A percentile compares a stretch with the other conserved stretches of the same genome.
Evolutionary conservation across 495 filamentous ascomycete species (phyloP).

Genomic region (Jackrogersella minutella): DNA sequence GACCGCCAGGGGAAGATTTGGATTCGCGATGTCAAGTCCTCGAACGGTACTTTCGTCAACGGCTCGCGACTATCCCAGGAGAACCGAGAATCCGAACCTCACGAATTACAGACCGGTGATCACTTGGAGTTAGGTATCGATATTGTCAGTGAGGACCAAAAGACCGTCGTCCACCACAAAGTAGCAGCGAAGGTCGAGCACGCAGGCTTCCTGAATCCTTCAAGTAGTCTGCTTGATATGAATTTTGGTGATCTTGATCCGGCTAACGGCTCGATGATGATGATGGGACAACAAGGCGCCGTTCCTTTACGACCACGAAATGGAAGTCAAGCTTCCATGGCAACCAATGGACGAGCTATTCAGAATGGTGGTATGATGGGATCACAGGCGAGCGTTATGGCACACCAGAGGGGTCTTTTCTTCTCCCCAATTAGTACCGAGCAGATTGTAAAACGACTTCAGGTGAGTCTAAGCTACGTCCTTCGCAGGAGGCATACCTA

Average conservation of each 20-base stretch:
- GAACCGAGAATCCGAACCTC: slow-evolving; percentile 92
- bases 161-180: slow-evolving; percentile 97
- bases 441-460: slow-evolving; percentile 91
- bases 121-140: slow-evolving; percentile 94
- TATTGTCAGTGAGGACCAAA: slow-evolving; percentile 97
- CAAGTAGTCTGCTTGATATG: slow-evolving; percentile 80
- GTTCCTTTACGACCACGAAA: slow-evolving; percentile 69
- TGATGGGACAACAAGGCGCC: slow-evolving; percentile 54
- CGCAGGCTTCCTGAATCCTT: slow-evolving; percentile 76
- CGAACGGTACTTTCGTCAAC: slow-evolving; percentile 98
- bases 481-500: slow-evolving; percentile 11
- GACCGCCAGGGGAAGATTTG: slow-evolving; percentile 88
- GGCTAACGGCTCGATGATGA: slow-evolving; percentile 73
- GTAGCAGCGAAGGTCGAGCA: slow-evolving; percentile 96
- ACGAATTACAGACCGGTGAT: slow-evolving; percentile 87
- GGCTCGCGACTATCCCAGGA: slow-evolving; percentile 88
- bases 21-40: slow-evolving; percentile 97
- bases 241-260: slow-evolving; percentile 89
- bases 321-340: slow-evolving; percentile 74
- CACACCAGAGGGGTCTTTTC: slow-evolving; percentile 68
- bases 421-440: slow-evolving; percentile 89
- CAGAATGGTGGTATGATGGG: slow-evolving; percentile 54
- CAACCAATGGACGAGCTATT: slow-evolving; percentile 63
- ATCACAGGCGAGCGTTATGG: slow-evolving; percentile 60
- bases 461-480: slow-evolving; percentile 66